Base-by-base conservation (phyloP, 305 asterid genomes). In the Ilex paraguariensis region DNA sequence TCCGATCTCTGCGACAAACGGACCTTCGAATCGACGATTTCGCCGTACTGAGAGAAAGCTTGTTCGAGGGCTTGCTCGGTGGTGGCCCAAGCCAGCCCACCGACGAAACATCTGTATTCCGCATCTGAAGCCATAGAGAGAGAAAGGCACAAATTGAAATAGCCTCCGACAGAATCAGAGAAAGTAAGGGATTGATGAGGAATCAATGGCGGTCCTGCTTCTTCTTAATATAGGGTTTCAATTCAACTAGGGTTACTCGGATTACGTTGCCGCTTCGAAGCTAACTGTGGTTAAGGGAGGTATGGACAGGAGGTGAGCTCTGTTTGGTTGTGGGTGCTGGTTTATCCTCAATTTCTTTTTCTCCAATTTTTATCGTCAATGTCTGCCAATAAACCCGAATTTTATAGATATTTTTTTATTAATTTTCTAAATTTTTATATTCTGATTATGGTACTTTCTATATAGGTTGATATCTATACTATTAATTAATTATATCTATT, bases 51-150 rank as follows among this genome's bases (percentile, higher is more conserved):
- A 31, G 72, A 48, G 65, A 77, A 77, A 31, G 79, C 79, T 0
- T 70, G 69, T 3, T 40, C 69, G 4, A 77, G 79, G 21, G 65
- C 11, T 31, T 52, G 57, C 44, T 77, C 79, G 13, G 60, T 70
- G 67, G 77, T 77, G 74, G 76, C 74, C 77, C 79, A 77, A 3
- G 75, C 77, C 72, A 77, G 49, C 0, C 82, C 82, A 73, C 82
- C 82, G 40, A 73, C 82, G 70, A 77, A 77, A 61, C 82, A 77
- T 31, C 82, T 42, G 74, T 6, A 77, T 44, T 77, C 79, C 31
- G 64, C 75, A 30, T 73, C 78, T n/a, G 68, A 31, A 6, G 74
- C 74, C 79, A 70, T 73, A 36, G 9, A 36, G 42, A 36, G 42
- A 4, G 42, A 36, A 5, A 8, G 6, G 42, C 42, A 8, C 28